A percentile compares a stretch with the other conserved stretches of the same genome.
Evolutionary conservation across 2,329 filamentous ascomycete species (phyloP).

Genomic region (Trichoderma pleuroti): DNA sequence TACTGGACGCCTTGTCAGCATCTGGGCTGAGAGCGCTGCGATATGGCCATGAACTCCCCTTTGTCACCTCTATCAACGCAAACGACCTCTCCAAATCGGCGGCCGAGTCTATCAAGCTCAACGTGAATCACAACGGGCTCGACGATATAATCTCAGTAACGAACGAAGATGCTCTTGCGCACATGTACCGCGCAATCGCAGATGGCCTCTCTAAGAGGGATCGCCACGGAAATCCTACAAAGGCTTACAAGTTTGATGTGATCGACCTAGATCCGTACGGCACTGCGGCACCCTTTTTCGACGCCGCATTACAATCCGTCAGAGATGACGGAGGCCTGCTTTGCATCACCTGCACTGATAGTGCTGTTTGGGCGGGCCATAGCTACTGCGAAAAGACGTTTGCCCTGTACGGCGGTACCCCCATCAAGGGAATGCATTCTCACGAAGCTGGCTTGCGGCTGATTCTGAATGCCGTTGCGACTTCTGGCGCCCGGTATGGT

Average conservation of each 20-base stretch:
- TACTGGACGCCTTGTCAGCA: constrained; percentile 91
- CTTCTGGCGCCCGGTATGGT: constrained; percentile 79
- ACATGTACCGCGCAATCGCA: constrained; percentile 78
- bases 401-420: constrained; percentile 86
- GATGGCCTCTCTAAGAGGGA: constrained; percentile 45
- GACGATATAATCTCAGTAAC: constrained; percentile 67
- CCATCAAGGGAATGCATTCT: constrained; percentile 77
- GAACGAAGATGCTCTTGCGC: constrained; percentile 77
- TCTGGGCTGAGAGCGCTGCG: constrained; percentile 87
- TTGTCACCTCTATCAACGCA: constrained; percentile 75
- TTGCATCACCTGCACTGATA: constrained; percentile 95
- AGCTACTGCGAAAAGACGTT: constrained; percentile 94
- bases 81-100: constrained; percentile 83
- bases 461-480: constrained; percentile 77
- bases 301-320: constrained; percentile 82
- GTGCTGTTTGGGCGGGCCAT: constrained; percentile 89
- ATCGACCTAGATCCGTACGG: constrained; percentile 97
- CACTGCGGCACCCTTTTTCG: constrained; percentile 86
- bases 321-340: constrained; percentile 81
- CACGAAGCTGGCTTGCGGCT: constrained; percentile 88
- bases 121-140: constrained; percentile 79
- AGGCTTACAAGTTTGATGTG: constrained; percentile 70
- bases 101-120: constrained; percentile 75
- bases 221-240: constrained; percentile 37
- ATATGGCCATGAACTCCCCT: constrained; percentile 88